These are phyloP conservation scores for Botryosphaeria dothidea DNA, from an alignment of 2,329 filamentous ascomycete genomes.

Conservation along the genomic window DNA sequence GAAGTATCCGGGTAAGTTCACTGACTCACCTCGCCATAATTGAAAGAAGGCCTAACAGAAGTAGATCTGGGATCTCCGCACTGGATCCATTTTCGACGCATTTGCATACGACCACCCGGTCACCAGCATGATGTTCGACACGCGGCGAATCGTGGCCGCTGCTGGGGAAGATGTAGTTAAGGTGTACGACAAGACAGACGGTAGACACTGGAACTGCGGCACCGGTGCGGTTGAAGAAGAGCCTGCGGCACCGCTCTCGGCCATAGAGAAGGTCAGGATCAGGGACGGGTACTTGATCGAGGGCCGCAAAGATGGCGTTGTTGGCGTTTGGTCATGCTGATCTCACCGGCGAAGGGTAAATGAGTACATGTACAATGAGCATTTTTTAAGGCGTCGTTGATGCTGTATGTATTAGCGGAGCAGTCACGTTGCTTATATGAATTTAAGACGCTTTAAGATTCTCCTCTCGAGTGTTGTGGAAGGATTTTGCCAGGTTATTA, in stretches of 20 bases:
- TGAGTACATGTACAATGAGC: constrained; percentile 8
- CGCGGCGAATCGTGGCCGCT: constrained; percentile 82
- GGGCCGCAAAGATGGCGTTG: constrained; percentile 80
- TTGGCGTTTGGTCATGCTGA: constrained; percentile 74
- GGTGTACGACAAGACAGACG: constrained; percentile 96
- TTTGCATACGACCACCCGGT: constrained; percentile 93
- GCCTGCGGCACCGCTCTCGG: constrained; percentile 56
- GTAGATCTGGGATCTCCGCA: constrained; percentile 98
- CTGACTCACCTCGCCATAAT: not conserved
- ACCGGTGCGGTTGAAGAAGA: constrained; percentile 70
- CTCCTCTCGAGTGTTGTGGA: not conserved
- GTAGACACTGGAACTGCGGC: constrained; percentile 94
- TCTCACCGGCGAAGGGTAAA: not conserved
- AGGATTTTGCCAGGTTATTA: not conserved
- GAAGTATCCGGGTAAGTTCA: constrained; percentile 83
- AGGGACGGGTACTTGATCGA: constrained; percentile 94
- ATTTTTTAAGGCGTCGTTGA: constrained; percentile 3
- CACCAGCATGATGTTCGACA: constrained; percentile 97
- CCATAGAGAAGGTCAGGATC: constrained; percentile 82
- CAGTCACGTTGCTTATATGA: not conserved
- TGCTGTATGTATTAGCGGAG: constrained; percentile 8
- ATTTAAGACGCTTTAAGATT: not conserved
- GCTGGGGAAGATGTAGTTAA: constrained; percentile 94
- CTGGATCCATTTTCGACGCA: constrained; percentile 91
- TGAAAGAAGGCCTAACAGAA: not conserved